phyloP scores from a whole-genome alignment of 2,329 filamentous ascomycete species.

The Epichloe gansuensis region DNA sequence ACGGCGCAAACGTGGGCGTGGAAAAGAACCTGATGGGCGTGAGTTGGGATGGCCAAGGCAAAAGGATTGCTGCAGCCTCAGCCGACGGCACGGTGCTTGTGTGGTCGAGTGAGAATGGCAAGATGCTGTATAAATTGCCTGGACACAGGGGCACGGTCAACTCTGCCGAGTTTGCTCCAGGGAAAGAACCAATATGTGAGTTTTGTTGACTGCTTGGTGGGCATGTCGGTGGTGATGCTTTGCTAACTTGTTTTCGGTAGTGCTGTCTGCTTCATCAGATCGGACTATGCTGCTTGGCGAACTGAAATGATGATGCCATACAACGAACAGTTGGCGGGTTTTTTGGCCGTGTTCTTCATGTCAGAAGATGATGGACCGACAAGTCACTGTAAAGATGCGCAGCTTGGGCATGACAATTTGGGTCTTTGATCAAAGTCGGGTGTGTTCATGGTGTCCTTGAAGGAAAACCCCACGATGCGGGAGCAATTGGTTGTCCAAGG shows the following conservation, averaged over 20 bases:
- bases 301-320: constrained; percentile 34
- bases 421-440: no score
- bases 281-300: constrained; percentile 74
- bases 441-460: no score
- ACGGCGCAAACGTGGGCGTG: constrained; percentile 74
- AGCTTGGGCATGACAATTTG: neutral
- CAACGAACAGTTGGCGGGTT: neutral
- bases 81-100: constrained; percentile 84
- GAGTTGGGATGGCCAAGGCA: constrained; percentile 79
- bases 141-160: constrained; percentile 94
- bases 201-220: constrained; percentile 13
- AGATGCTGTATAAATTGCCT: constrained; percentile 85
- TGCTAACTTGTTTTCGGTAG: constrained; percentile 37
- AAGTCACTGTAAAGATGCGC: neutral
- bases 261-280: constrained; percentile 84
- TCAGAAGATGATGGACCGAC: neutral
- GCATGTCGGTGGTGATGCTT: neutral
- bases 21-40: constrained; percentile 87
- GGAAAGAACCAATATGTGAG: constrained; percentile 78
- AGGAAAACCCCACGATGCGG: no score
- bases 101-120: constrained; percentile 81
- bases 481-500: neutral
- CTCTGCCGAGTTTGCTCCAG: constrained; percentile 80
- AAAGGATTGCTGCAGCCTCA: constrained; percentile 77
- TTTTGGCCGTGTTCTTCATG: neutral